phyloP scores from a whole-genome alignment of 2,329 filamentous ascomycete genomes.

The Fusarium sp. region DNA sequence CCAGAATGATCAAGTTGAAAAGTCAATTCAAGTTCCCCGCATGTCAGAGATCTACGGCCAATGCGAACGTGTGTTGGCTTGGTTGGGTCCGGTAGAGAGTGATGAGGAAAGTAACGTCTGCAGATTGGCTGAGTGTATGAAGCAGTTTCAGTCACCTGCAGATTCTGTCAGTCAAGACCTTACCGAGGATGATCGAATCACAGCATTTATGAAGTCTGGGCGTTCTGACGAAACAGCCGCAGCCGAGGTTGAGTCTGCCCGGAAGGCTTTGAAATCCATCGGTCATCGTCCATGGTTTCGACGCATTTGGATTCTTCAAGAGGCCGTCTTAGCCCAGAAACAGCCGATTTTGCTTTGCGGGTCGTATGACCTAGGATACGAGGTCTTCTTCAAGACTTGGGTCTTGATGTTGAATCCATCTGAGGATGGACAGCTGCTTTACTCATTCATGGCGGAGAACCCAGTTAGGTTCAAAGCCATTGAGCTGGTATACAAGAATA shows the following conservation, averaged over 20 bases:
- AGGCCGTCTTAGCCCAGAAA: conserved; percentile 5
- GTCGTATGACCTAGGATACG: background rate
- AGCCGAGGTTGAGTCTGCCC: background rate
- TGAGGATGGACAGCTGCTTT: conserved; percentile 3
- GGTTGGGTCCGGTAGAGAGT: background rate
- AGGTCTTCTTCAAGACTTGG: conserved; percentile 21
- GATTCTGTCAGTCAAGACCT: accelerated
- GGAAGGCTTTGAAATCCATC: background rate
- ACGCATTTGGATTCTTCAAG: conserved; percentile 28
- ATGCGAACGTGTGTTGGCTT: conserved; percentile 24
- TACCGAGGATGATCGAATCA: background rate
- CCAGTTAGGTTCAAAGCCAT: conserved; percentile 19
- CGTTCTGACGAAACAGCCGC: accelerated
- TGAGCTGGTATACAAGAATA: background rate
- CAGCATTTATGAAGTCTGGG: background rate
- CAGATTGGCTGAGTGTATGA: background rate
- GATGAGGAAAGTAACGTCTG: background rate
- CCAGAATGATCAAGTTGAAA: conserved; percentile 11
- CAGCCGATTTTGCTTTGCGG: background rate
- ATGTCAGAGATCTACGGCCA: conserved; percentile 31
- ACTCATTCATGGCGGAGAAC: background rate
- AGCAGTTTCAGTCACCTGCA: background rate
- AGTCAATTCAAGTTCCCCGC: conserved; percentile 18
- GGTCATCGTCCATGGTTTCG: conserved; percentile 23
- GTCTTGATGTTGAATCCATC: conserved; percentile 11